Evolutionary conservation across 177 flowering plant species (phyloP), one percentile per base, ranked within the genome.

Genomic region (Vitis hybrid): DNA sequence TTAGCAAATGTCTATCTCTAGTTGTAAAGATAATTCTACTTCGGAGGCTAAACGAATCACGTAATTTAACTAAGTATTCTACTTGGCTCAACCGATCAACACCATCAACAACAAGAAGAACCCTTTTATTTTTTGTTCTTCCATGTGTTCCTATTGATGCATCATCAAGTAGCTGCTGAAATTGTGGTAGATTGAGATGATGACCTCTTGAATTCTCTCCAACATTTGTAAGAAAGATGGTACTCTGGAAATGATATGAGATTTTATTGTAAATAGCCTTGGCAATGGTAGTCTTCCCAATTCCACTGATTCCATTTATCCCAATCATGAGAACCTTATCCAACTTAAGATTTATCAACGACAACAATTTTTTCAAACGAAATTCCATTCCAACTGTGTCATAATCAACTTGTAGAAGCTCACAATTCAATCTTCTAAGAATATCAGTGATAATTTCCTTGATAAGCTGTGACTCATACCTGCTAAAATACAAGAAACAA

Each of bases 61-160:
- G 45, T 5, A 2, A 32, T 34, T 58, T 71, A 7, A 15, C 57
- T 49, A 73, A 68, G 2, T 1, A 1, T 39, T 73, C 15, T 32
- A 67, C 11, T 45, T 73, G 76, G 1, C 7, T 7, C 11, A 9
- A 2, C 4, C 55, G 8, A 30, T 55, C 26, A 15, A 68, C 71
- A 49, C 30, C 76, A 56, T 73, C 76, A 61, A 73, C 51, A 55
- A 73, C 63, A 13, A 68, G 2, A 3, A 73, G 71, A 73, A 73
- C 67, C 54, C 54, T 67, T 34, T 34, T 60, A 34, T 34, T 34
- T 34, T 34, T 34, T 34, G 45, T 34, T 34, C 45, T 34, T 34
- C 45, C 45, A 34, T 34, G 8, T 5, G 7, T 34, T 45, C 1
- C 18, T 6, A 9, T 51, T 4, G 14, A 52, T 3, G 34, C n/a